Base-by-base conservation (phyloP, 2,329 filamentous ascomycete species). In the Aspergillus arachidicola region DNA sequence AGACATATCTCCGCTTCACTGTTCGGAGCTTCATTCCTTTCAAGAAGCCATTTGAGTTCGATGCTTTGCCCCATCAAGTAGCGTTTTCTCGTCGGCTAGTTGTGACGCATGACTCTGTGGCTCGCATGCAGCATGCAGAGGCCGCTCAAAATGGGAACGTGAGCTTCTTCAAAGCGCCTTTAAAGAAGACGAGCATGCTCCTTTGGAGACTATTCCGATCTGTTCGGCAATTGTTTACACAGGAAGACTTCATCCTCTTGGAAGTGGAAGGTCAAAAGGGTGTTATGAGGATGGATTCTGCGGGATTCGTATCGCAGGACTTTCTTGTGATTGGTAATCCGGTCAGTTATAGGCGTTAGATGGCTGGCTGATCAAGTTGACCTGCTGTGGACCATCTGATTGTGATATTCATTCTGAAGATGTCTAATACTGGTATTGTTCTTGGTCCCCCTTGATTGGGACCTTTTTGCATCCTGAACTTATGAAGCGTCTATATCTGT, bases 231-330 rank as follows among this genome's bases (percentile, higher is more conserved):
- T 59, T 79, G 14, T 79, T 80, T 61, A 79, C 76, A 0, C 72
- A 75, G 54, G 79, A 81, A 59, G 75, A 79, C 57, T 77, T 80
- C 38, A 76, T 79, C 54, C 70, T 79, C 34, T 53, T 80, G 54
- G 71, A 77, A 45, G 67, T 79, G 56, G 69, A 78, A 28, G 76
- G 76, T 16, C 71, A 73, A 10, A 78, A 73, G 54, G 70, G 73
- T 26, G 66, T 70, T 16, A 74, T 79, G 63, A 73, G 77, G 55
- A 68, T 81, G 69, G 78, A 80, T 66, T 72, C 74, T 7, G 72
- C 72, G 46, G 79, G 79, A 1, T 76, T 66, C 51, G 65, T 79
- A 3, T 75, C 76, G 11, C 59, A 71, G 56, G 76, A 78, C 61
- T 74, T 79, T 34, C 64, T 76, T 32, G 63, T 73, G 36, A 63